These are phyloP conservation scores for Cytospora piceicola DNA, from an alignment of 2,329 filamentous ascomycete genomes.

Conservation along the genomic window DNA sequence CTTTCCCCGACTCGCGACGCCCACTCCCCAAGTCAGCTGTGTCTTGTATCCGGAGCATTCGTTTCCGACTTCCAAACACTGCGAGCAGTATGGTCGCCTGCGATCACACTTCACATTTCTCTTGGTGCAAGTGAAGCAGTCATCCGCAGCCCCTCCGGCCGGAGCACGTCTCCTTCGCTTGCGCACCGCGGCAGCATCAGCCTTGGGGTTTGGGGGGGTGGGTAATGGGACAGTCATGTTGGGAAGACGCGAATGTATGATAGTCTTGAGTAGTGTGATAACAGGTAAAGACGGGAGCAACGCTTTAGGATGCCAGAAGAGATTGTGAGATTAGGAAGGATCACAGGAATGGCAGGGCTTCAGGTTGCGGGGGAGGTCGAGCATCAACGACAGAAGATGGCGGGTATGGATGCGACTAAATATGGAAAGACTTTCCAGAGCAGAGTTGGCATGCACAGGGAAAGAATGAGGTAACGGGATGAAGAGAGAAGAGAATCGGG, in stretches of 20 bases:
- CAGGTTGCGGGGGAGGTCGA: slow-evolving; percentile 38
- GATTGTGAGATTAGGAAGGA: slow-evolving; percentile 33
- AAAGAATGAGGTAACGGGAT: slow-evolving; percentile 41
- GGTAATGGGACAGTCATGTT: slow-evolving; percentile 55
- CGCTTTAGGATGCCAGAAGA: slow-evolving; percentile 17
- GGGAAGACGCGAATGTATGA: slow-evolving; percentile 11
- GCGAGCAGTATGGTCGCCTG: slow-evolving; percentile 90
- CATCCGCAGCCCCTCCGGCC: slow-evolving; percentile 85
- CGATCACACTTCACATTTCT: slow-evolving; percentile 85
- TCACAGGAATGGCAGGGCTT: slow-evolving; percentile 35
- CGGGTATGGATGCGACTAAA: slow-evolving; percentile 48
- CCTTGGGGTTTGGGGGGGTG: slow-evolving; percentile 42
- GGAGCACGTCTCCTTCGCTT: slow-evolving; percentile 87
- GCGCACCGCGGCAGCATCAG: slow-evolving; percentile 51
- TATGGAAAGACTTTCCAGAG: slow-evolving; percentile 44
- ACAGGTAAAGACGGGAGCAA: slow-evolving; percentile 12
- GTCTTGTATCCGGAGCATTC: slow-evolving; percentile 97
- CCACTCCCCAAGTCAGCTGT: slow-evolving; percentile 93
- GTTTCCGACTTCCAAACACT: slow-evolving; percentile 87
- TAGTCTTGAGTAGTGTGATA: slow-evolving; percentile 9
- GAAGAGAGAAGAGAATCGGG: slow-evolving; percentile 36
- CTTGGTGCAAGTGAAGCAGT: slow-evolving; percentile 93
- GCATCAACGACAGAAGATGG: slow-evolving; percentile 38
- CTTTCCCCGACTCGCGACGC: slow-evolving; percentile 93
- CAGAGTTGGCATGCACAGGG: slow-evolving; percentile 34